Base-by-base conservation (phyloP, 257 asterid genomes). In the Anisodus tanguticus region DNA sequence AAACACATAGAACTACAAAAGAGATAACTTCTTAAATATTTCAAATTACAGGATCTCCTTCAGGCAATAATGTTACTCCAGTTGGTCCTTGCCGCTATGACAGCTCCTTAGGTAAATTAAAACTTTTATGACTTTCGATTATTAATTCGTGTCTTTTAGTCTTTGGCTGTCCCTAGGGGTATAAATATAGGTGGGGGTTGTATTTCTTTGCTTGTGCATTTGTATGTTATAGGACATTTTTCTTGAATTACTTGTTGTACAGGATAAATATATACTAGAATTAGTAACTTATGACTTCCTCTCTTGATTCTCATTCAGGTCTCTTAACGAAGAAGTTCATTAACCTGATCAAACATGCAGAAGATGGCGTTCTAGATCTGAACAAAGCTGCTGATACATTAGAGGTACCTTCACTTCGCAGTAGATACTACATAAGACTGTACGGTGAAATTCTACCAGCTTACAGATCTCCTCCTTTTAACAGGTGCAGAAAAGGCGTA, bases 401-500 rank as follows among this genome's bases (percentile, higher is more conserved):
- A 86, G 98, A 95, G 92, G 99, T 95, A 69, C 82, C 85, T 82
- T 22, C 84, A 26, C 84, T 68, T 79, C 41, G 43, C 82, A 45
- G 77, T 60, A 45, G 16, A 58, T 82, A 85, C 83, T 85, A 85
- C 70, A 60, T 82, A 82, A 35, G 66, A 31, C 15, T 82, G 63
- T 88, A 59, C 67, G 16, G 51, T 67, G 66, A 82, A 49, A 47
- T 85, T 57, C 53, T 78, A 82, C 77, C 22, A 86, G 91, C 89
- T 81, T 89, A 60, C 51, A 80, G 71, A 26, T 84, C 85, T 80
- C 57, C 43, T 17, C 54, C 35, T 80, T 68, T 67, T 84, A 84
- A 85, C 96, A 97, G 99, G 99, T 97, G 69, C 99, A 95, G 86
- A 94, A 93, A 91, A 91, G 97, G 90, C 98, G 98, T 84, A 97